Percentiles rank a stretch among this genome's conserved stretches.
Conservation (phyloP, 139 green algal species). For the Bryopsis sp. region DNA sequence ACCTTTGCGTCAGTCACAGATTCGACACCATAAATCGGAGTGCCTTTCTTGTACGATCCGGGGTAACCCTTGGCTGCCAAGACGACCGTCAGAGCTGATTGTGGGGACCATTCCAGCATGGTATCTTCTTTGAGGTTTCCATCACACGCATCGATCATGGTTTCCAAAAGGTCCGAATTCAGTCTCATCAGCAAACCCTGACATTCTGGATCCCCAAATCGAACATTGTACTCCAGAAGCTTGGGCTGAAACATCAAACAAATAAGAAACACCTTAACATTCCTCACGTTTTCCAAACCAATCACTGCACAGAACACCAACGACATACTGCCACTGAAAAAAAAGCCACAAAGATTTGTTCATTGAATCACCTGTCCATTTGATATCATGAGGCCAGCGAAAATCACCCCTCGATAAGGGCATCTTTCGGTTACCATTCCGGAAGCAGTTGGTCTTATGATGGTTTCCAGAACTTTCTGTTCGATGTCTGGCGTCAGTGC, state of each 20-base stretch:
- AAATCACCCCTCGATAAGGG: slow-evolving; percentile 87
- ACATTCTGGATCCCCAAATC: slow-evolving; percentile 97
- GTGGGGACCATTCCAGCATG: slow-evolving; percentile 44
- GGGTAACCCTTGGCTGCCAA: slow-evolving; percentile 93
- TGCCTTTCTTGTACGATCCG: slow-evolving; percentile 77
- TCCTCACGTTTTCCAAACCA: not conserved
- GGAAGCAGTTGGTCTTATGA: slow-evolving; percentile 76
- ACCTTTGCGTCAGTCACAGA: slow-evolving; percentile 56
- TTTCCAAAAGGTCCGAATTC: slow-evolving; percentile 73
- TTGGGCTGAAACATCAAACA: slow-evolving; percentile 45
- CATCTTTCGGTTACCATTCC: slow-evolving; percentile 77
- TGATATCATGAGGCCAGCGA: slow-evolving; percentile 97
- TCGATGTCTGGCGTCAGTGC: slow-evolving; percentile 75
- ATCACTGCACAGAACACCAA: too few relatives aligned
- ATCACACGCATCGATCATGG: slow-evolving; percentile 47
- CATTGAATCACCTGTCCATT: slow-evolving; percentile 42
- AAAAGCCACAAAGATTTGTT: not conserved
- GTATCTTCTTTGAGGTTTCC: slow-evolving; percentile 30
- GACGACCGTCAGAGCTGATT: slow-evolving; percentile 78
- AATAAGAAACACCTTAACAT: not conserved
- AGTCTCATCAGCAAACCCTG: slow-evolving; percentile 87
- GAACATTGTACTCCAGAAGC: slow-evolving; percentile 96
- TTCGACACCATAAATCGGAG: slow-evolving; percentile 60
- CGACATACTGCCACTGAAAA: too few relatives aligned
- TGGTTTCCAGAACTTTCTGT: slow-evolving; percentile 67